A percentile compares a stretch with the other conserved stretches of the same genome.
Conservation (phyloP, 257 asterid species). For the Nicotiana knightiana region DNA sequence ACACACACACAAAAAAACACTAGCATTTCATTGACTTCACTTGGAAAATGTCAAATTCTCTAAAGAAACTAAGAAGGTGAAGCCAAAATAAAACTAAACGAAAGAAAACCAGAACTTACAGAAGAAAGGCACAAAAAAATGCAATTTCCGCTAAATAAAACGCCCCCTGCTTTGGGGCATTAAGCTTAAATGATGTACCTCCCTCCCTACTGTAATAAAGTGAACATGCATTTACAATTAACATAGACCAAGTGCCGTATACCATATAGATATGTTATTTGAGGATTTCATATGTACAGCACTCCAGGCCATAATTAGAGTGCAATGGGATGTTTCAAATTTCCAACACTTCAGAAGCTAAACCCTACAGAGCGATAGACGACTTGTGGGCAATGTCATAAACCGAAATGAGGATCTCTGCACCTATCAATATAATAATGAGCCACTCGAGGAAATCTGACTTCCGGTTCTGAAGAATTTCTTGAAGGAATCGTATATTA, state of each 20-base stretch:
- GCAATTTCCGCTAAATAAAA: neutral
- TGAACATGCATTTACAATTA: neutral
- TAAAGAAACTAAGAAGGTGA: neutral
- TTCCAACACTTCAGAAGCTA: neutral
- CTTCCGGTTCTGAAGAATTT: conserved; percentile 92
- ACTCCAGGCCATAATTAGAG: conserved; percentile 3
- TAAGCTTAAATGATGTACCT: neutral
- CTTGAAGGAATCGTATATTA: conserved; percentile 87
- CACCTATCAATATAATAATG: conserved; percentile 80
- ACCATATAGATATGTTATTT: neutral
- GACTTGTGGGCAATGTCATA: conserved; percentile 73
- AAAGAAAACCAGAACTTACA: neutral
- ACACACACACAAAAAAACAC: neutral
- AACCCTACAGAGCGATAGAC: conserved; percentile 15
- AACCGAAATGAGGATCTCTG: conserved; percentile 83
- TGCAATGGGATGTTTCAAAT: neutral
- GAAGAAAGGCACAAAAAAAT: neutral
- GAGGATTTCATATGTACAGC: neutral
- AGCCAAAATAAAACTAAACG: neutral
- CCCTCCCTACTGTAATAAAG: neutral
- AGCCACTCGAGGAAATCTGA: conserved; percentile 96
- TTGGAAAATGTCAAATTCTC: neutral
- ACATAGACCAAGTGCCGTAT: neutral
- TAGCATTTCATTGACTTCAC: neutral
- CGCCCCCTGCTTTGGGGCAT: neutral